phyloP scores from a whole-genome alignment of 768 basidiomycete species.

The Tephrocybe sp. region DNA sequence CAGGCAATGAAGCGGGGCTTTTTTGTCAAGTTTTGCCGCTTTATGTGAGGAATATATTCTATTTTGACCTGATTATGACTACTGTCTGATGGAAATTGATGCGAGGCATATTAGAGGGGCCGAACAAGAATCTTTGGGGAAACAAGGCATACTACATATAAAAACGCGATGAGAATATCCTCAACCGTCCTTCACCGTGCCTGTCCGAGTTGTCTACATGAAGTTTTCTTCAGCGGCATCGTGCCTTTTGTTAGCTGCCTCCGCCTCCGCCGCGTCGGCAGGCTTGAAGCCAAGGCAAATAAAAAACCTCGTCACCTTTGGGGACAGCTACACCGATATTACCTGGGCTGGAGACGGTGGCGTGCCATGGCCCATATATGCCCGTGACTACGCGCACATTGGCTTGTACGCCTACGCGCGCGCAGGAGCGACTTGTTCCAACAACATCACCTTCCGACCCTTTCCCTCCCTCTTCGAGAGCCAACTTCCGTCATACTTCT shows the following conservation, averaged over 20 bases:
- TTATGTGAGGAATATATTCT: background rate
- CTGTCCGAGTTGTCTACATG: no score
- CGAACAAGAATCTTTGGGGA: background rate
- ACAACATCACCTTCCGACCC: constrained; percentile 53
- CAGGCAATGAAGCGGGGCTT: constrained; percentile 2
- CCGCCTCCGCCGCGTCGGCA: constrained; percentile 1
- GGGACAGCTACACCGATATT: constrained; percentile 63
- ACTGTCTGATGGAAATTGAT: background rate
- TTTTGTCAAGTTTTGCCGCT: background rate
- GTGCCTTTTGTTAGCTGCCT: background rate
- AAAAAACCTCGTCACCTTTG: constrained; percentile 64
- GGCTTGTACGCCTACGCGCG: constrained; percentile 56
- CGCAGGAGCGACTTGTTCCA: constrained; percentile 65
- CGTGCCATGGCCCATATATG: constrained; percentile 60
- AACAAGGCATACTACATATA: background rate
- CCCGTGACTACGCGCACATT: constrained; percentile 51
- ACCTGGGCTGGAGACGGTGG: constrained; percentile 40
- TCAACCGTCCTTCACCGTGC: no score
- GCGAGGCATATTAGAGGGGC: background rate
- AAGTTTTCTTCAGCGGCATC: constrained; percentile 1
- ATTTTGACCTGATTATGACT: background rate
- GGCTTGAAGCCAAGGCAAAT: constrained; percentile 44
- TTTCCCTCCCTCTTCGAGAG: constrained; percentile 59
- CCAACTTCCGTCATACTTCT: constrained; percentile 53
- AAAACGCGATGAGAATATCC: no score